Base-by-base conservation (phyloP, 139 green algal genomes). In the Pleodorina starrii region DNA sequence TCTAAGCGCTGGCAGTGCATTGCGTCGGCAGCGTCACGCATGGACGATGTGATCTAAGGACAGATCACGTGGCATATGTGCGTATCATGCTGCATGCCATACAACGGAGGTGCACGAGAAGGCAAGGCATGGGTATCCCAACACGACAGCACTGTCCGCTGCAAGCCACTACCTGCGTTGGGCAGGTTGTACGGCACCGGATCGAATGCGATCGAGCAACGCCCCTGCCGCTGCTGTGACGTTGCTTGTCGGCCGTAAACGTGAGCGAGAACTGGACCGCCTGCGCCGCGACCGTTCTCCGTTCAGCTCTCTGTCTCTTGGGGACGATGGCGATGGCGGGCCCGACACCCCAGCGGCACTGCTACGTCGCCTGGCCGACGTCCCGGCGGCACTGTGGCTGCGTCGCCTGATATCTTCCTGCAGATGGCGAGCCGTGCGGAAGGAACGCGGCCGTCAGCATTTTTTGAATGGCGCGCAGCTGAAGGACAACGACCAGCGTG, bases 161-260 rank as follows among this genome's bases (percentile, higher is more conserved):
- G n/a, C n/a, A n/a, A n/a, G n/a, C n/a, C n/a, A n/a, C 35, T 76
- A 76, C 68, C 68, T 76, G 35, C 68, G 68, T 17, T 76, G 36
- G 68, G 21, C 25, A 27, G 68, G 1, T 32, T 46, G n/a, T 23
- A 29, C 19, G 11, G 32, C 68, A 76, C 35, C 40, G 9, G 23
- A 27, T 16, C 75, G 44, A 10, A 84, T 84, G 7, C 38, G 46
- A 12, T 66, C 44, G 14, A 66, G 25, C 32, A 84, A 9, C 14
- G 48, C 75, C 25, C 46, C 46, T 27, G 75, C 36, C 25, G 46
- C 38, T 66, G 75, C 46, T 44, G 29, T 84, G 32, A 48, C 46
- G 32, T 27, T 44, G 27, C n/a, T 69, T 14, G 75, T 46, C 16
- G 75, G 23, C 14, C 72, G 72, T 5, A 80, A 11, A 38, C 72